Base-by-base conservation (phyloP, 1,284 basidiomycete genomes). In the Meira miltonrushii region DNA sequence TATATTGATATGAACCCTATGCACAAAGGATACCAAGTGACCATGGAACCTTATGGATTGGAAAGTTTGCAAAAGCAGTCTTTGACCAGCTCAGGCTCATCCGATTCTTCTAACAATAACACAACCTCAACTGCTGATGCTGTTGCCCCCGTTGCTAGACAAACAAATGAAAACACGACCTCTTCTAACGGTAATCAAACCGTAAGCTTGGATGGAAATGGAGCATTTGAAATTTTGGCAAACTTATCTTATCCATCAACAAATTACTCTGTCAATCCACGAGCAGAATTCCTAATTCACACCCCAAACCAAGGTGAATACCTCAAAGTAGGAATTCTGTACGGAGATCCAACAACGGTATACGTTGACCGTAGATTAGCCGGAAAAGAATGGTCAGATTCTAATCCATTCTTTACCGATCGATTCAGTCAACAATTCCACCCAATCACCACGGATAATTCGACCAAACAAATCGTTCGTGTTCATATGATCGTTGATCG, bases 321-420 rank as follows among this genome's bases (percentile, higher is more conserved):
- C 61, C 60, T 64, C 59, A 57, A 65, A 60, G 0, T 60, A n/a
- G 70, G 70, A 19, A 59, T 67, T 50, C 58, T 64, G 57, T 61
- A 62, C 58, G 77, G 73, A 23, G 76, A 79, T 56, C 68, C 67
- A 5, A 66, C 72, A 1, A 43, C 62, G 7, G 59, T 75, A 3
- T 80, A 66, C 67, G 57, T 79, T 33, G 77, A 80, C 60, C 68
- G 79, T 38, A 68, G 78, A 21, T 63, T 68, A 5, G 69, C 72
- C 15, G 70, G 69, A 12, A 62, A 61, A 1, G 43, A 44, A n/a
- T 80, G 75, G 10, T 64, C 67, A 2, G 57, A 59, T 57, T 62
- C 67, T 19, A 72, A 76, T 55, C 72, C 74, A 9, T 75, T 78
- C 59, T 80, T 77, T 64, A 79, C 77, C 43, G 72, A 79, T 64